Evolutionary conservation across 495 filamentous ascomycete genomes (phyloP).

Genomic region (Tuber indicum): DNA sequence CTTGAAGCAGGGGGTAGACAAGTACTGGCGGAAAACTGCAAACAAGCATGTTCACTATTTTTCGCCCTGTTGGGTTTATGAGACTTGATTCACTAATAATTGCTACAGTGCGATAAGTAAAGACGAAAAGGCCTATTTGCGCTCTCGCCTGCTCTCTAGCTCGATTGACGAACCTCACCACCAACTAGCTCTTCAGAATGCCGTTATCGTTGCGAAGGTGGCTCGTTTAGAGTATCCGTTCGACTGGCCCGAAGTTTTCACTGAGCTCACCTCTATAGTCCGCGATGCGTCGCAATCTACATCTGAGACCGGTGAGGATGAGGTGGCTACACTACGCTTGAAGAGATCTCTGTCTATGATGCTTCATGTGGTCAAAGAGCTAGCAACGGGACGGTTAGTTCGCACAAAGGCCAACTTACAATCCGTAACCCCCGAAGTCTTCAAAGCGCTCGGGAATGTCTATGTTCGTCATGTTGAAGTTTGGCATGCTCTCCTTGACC

Average conservation of each 20-base stretch:
- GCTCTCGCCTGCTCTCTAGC: constrained; percentile 62
- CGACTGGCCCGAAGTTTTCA: constrained; percentile 66
- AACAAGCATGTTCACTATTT: constrained; percentile 48
- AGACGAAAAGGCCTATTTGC: constrained; percentile 67
- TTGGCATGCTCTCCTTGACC: constrained; percentile 60
- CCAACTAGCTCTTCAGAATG: constrained; percentile 74
- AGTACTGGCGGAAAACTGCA: constrained; percentile 76
- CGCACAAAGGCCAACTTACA: constrained; percentile 65
- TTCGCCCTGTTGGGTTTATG: background rate
- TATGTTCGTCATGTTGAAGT: constrained; percentile 66
- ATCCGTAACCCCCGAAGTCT: constrained; percentile 67
- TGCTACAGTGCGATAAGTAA: constrained; percentile 58
- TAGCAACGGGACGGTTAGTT: constrained; percentile 68
- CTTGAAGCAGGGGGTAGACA: constrained; percentile 91
- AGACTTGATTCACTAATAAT: constrained; percentile 29
- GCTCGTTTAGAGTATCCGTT: constrained; percentile 78
- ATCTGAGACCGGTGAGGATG: constrained; percentile 34
- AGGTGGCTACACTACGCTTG: constrained; percentile 49
- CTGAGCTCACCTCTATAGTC: constrained; percentile 56
- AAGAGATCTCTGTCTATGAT: constrained; percentile 68
- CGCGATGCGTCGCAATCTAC: constrained; percentile 51
- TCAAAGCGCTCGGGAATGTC: constrained; percentile 66
- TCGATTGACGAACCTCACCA: constrained; percentile 66
- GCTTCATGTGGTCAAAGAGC: constrained; percentile 80
- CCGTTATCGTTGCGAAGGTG: constrained; percentile 79